These are phyloP conservation scores for Naganishia vaughanmartiniae DNA, from an alignment of 768 basidiomycete species.

Conservation along the genomic window DNA sequence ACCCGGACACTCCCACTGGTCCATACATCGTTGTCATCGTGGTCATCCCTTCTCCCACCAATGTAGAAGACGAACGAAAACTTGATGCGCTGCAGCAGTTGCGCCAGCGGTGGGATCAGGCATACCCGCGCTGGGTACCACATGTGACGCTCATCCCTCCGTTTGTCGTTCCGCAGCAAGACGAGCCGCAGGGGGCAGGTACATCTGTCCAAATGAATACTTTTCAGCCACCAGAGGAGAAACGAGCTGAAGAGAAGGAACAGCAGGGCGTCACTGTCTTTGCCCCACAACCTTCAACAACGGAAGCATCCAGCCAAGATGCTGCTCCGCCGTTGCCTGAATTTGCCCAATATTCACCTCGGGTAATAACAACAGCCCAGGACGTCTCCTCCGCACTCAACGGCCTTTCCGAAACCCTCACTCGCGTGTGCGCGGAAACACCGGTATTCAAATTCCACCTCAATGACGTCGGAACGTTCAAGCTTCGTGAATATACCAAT, in stretches of 20 bases:
- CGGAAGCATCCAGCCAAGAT: background rate
- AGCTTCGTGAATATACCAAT: constrained; percentile 8
- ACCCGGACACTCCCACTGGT: background rate
- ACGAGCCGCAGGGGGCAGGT: background rate
- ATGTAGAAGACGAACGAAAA: background rate
- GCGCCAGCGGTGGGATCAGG: constrained; percentile 22
- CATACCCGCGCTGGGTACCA: constrained; percentile 8
- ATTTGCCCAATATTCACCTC: background rate
- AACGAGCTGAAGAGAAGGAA: background rate
- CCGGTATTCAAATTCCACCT: background rate
- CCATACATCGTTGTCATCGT: constrained; percentile 8
- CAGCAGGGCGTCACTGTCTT: background rate
- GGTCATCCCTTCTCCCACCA: background rate
- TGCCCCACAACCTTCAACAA: background rate
- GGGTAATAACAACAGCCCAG: background rate
- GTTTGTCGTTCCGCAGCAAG: background rate
- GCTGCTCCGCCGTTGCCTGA: background rate
- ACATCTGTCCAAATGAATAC: background rate
- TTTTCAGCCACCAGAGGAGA: background rate
- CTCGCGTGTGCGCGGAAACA: background rate
- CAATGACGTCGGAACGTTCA: constrained; percentile 7
- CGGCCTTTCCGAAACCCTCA: background rate
- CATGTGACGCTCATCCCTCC: constrained; percentile 14
- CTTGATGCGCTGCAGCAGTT: background rate
- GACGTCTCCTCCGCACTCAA: background rate